phyloP scores from a whole-genome alignment of 805 yeast species.

The Cyberlindnera bimundalis region DNA sequence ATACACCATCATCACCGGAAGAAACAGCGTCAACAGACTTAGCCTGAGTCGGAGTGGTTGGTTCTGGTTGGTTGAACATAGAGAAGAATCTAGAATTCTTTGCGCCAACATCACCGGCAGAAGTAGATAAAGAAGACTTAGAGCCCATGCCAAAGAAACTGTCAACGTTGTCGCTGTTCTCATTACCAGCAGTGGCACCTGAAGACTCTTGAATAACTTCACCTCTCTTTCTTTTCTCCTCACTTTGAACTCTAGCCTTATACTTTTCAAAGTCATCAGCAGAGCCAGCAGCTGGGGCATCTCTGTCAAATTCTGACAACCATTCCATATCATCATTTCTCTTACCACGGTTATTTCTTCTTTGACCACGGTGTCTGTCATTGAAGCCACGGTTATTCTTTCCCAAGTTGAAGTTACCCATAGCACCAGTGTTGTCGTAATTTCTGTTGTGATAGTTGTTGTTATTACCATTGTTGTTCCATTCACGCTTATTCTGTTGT shows the following conservation, averaged over 20 bases:
- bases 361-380: slow-evolving; percentile 11
- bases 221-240: slow-evolving; percentile 34
- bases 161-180: slow-evolving; percentile 19
- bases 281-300: slow-evolving; percentile 18
- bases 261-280: slow-evolving; percentile 39
- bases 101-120: slow-evolving; percentile 15
- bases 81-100: slow-evolving; percentile 29
- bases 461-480: slow-evolving; percentile 8
- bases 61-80: slow-evolving; percentile 24
- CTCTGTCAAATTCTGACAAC: slow-evolving; percentile 21
- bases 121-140: slow-evolving; percentile 7
- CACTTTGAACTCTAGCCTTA: slow-evolving; percentile 36
- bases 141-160: slow-evolving; percentile 24
- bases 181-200: background rate
- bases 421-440: slow-evolving; percentile 26
- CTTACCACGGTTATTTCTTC: slow-evolving; percentile 17
- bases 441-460: slow-evolving; percentile 9
- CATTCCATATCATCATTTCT: slow-evolving; percentile 19
- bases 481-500: slow-evolving; percentile 16
- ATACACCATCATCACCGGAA: slow-evolving; percentile 18
- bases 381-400: slow-evolving; percentile 9
- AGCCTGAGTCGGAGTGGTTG: slow-evolving; percentile 7
- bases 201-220: slow-evolving; percentile 13
- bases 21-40: background rate
- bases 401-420: slow-evolving; percentile 30